Conservation (phyloP, 2,329 filamentous ascomycete genomes). For the Aspergillus novofumigatus region DNA sequence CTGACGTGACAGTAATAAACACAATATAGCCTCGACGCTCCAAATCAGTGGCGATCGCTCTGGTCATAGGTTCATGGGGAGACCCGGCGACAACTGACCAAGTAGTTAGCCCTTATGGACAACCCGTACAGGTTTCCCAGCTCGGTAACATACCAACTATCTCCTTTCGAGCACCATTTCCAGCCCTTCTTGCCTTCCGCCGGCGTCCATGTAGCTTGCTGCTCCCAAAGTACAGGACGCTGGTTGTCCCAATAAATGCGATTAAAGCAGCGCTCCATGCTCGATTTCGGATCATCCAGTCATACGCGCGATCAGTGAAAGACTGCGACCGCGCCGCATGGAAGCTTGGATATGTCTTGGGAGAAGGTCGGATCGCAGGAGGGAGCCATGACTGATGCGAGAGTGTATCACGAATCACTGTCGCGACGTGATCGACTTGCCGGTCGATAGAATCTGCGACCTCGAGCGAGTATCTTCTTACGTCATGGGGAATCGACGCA, state of each 20-base stretch:
- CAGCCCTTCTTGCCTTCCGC: conserved; percentile 71
- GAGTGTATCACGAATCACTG: conserved; percentile 64
- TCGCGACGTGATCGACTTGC: conserved; percentile 72
- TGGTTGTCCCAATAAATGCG: conserved; percentile 64
- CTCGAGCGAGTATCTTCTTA: conserved; percentile 66
- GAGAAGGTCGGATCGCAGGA: conserved; percentile 58
- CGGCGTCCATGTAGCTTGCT: conserved; percentile 58
- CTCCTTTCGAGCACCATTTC: conserved; percentile 80
- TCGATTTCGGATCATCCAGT: conserved; percentile 71
- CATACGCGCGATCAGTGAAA: conserved; percentile 55
- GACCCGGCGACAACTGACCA: conserved; percentile 77
- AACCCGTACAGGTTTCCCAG: conserved; percentile 9
- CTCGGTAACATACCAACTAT: conserved; percentile 55
- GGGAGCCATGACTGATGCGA: conserved; percentile 70
- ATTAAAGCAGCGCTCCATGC: conserved; percentile 68
- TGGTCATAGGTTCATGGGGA: conserved; percentile 75
- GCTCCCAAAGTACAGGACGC: conserved; percentile 55
- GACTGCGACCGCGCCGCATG: conserved; percentile 34
- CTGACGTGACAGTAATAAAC: conserved; percentile 79
- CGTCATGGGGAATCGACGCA: conserved; percentile 58
- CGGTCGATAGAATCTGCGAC: conserved; percentile 77
- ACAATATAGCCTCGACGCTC: conserved; percentile 91
- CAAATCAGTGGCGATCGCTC: conserved; percentile 77
- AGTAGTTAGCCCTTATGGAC: conserved; percentile 7
- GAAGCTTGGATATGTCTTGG: conserved; percentile 20